Base-by-base conservation (phyloP, 2,329 filamentous ascomycete genomes). In the Beauveria sp. region DNA sequence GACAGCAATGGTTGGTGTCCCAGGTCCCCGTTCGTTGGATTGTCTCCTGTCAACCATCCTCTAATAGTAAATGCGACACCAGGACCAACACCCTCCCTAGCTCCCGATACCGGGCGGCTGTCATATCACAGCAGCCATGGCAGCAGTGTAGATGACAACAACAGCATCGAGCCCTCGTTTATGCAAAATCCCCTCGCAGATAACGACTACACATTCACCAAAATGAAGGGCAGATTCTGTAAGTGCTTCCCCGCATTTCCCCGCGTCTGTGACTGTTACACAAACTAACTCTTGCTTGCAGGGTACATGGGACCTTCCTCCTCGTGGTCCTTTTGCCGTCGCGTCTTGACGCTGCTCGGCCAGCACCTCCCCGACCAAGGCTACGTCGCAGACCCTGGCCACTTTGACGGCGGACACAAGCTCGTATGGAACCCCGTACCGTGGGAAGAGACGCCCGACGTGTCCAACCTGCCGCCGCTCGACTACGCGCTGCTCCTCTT, bases 281-380 rank as follows among this genome's bases (percentile, higher is more conserved):
- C 20, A 49, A 12, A 22, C 59, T 53, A n/a, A 56, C 49, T 48
- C 26, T 43, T 18, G 8, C 2, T 14, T 28, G 48, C 10, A 72
- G 71, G 71, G 71, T 73, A 73, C 59, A 73, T 73, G 68, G 72
- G 72, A 1, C 72, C 72, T 2, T 71, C 71, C 1, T 74, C 72
- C 3, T 73, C 72, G 24, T 74, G 72, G 72, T 73, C 72, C 4
- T 73, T 74, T 51, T 73, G 71, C 54, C 70, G 71, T 26, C 68
- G 72, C 4, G 72, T 74, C 2, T 60, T 74, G 8, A 68, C 68
- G 22, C 63, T 74, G 0, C 68, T 74, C 34, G 72, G 72, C 3
- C 67, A 71, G 55, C 67, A 68, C 43, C 66, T 72, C 5, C 70
- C 72, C 1, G 71, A 72, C n/a, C 68, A 70, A 1, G 70, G 69